Conservation (phyloP, 495 filamentous ascomycete species). For the Geoglossum glabrum region DNA sequence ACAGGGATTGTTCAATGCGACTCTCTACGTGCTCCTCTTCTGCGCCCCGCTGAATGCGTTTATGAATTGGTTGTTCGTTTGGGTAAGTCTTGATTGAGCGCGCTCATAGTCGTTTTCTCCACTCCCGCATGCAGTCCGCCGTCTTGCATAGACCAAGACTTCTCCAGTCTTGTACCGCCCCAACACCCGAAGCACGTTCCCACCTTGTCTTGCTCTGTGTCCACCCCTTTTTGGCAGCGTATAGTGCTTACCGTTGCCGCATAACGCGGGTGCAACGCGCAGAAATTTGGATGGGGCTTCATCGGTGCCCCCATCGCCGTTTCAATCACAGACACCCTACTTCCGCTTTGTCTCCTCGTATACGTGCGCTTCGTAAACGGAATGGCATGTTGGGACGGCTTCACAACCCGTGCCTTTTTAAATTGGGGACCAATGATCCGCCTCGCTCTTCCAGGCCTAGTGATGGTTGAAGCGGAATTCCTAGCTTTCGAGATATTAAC, state of each 20-base stretch:
- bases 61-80: constrained; percentile 58
- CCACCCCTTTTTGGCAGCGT: not conserved
- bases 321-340: constrained; percentile 29
- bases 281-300: constrained; percentile 32
- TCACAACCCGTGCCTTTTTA: constrained; percentile 23
- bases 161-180: too few relatives aligned
- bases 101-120: too few relatives aligned
- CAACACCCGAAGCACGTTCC: too few relatives aligned
- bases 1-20: constrained; percentile 50
- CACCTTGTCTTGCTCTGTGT: not conserved
- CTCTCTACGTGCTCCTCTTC: constrained; percentile 42
- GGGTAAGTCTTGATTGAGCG: constrained; percentile 30
- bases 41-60: constrained; percentile 53
- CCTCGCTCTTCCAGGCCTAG: constrained; percentile 34
- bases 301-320: constrained; percentile 36
- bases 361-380: constrained; percentile 31
- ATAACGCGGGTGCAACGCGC: not conserved
- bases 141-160: too few relatives aligned
- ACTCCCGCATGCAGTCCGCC: too few relatives aligned
- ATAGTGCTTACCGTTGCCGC: not conserved
- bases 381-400: constrained; percentile 34
- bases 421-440: constrained; percentile 36
- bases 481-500: constrained; percentile 37
- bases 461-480: constrained; percentile 37
- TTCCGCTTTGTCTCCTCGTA: constrained; percentile 28